Evolutionary conservation across 352 stramenopile species (phyloP).

Genomic region (Phytophthora idaei): DNA sequence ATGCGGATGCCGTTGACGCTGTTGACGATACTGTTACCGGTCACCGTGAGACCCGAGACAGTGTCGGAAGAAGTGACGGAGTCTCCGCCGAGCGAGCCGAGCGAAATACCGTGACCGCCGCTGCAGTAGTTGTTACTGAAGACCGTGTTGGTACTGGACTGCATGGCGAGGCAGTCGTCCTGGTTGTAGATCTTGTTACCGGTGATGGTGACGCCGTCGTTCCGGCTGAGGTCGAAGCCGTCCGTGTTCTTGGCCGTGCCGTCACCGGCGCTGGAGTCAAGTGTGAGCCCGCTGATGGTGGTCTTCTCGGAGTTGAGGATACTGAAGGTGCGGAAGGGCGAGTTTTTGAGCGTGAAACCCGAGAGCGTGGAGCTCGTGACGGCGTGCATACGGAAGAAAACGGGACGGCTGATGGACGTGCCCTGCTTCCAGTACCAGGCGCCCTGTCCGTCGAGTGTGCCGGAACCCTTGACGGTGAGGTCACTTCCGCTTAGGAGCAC

Average conservation of each 20-base stretch:
- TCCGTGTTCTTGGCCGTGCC: conserved; percentile 17
- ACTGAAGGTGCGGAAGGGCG: conserved; percentile 35
- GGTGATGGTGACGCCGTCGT: conserved; percentile 15
- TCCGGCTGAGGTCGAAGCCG: conserved; percentile 15
- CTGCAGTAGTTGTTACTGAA: conserved; percentile 23
- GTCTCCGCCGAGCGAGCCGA: conserved; percentile 40
- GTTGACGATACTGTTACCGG: conserved; percentile 35
- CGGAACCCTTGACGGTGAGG: conserved; percentile 33
- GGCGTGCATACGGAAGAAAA: conserved; percentile 38
- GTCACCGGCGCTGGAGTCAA: conserved; percentile 14
- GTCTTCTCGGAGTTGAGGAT: conserved; percentile 34
- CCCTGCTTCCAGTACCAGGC: conserved; percentile 49
- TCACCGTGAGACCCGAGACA: conserved; percentile 28
- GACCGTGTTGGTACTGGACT: conserved; percentile 24
- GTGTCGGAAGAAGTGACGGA: conserved; percentile 13
- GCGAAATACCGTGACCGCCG: conserved; percentile 30
- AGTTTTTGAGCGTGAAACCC: conserved; percentile 41
- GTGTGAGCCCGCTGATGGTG: conserved; percentile 10
- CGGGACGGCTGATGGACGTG: conserved; percentile 32
- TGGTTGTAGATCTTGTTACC: conserved; percentile 27
- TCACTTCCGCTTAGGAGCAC: conserved; percentile 34
- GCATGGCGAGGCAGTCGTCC: conserved; percentile 19
- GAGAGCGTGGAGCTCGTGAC: conserved; percentile 31
- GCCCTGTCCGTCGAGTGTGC: conserved; percentile 44
- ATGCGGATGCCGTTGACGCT: conserved; percentile 24